Base-by-base conservation (phyloP, 495 filamentous ascomycete genomes). In the Tuber borchii region DNA sequence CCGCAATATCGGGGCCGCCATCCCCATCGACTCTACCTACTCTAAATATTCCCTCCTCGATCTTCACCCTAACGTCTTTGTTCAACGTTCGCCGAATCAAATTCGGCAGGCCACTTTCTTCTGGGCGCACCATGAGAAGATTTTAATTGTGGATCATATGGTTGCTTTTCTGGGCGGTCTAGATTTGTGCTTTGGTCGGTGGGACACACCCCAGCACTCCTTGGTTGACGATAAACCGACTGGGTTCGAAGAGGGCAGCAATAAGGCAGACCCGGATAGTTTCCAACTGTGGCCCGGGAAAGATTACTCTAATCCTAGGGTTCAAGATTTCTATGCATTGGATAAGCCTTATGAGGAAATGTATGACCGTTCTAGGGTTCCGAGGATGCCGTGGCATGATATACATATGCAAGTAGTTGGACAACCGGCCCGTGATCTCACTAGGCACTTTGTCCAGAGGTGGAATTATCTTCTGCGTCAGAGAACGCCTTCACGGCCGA, bases 41-140 rank as follows among this genome's bases (percentile, higher is more conserved):
- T 96, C 96, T 34, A 99, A 99, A 80, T 97, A 96, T 85, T 97
- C 94, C 4, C 89, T 99, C 61, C 90, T 99, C 34, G 96, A 98
- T 79, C 87, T 99, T 19, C 94, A 97, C 81, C 93, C 93, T 14
- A 99, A 99, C 81, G 88, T 99, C 76, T 96, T 97, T 81, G 94
- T 99, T 14, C 93, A 98, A 80, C 88, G 95, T 79, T 97, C 94
- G 3, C 95, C 95, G 1, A 97, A 99, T 79, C 95, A 99, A 83
- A 93, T 97, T 84, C 91, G 95, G 75, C 97, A 99, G 85, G 97
- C 97, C 76, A 97, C 96, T n/a, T 99, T 99, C 85, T 99, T 98
- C 86, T 99, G 95, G 88, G 95, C 95, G 39, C 95, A 99, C 82
- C 95, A 99, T 83, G 95, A 99, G 84, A 99, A 99, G 82, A 88